Conservation (phyloP, 2,329 filamentous ascomycete genomes). For the Ophiostoma ulmi region DNA sequence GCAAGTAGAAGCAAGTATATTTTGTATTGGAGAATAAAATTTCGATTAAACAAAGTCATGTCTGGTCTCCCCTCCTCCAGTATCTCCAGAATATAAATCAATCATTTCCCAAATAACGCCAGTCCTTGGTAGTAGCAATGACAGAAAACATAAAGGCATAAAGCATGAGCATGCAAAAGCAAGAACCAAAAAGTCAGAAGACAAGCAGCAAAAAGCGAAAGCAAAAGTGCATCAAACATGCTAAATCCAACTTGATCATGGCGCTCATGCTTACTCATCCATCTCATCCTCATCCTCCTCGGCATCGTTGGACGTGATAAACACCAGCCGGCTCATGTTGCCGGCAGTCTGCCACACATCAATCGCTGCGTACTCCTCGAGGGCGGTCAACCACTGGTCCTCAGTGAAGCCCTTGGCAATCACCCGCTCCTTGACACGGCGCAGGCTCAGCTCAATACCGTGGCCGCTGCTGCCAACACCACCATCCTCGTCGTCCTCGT, state of each 20-base stretch:
- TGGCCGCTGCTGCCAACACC: conserved; percentile 36
- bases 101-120: conserved; percentile 13
- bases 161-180: neutral
- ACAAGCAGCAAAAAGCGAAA: neutral
- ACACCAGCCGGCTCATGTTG: conserved; percentile 64
- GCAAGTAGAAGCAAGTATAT: neutral
- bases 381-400: conserved; percentile 78
- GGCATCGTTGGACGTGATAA: conserved; percentile 57
- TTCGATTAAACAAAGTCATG: neutral
- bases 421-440: conserved; percentile 83
- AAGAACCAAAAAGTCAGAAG: neutral
- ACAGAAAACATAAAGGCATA: neutral
- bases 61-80: conserved; percentile 11
- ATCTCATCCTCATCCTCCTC: conserved; percentile 44
- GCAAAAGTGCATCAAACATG: neutral
- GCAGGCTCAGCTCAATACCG: conserved; percentile 71
- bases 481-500: conserved; percentile 49
- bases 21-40: neutral
- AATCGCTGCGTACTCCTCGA: conserved; percentile 82
- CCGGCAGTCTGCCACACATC: conserved; percentile 81
- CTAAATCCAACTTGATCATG: neutral
- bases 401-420: conserved; percentile 95
- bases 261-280: conserved; percentile 33
- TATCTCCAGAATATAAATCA: conserved; percentile 6
- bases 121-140: neutral